Evolutionary conservation across 2,329 filamentous ascomycete species (phyloP).

Genomic region (Cadophora malorum): DNA sequence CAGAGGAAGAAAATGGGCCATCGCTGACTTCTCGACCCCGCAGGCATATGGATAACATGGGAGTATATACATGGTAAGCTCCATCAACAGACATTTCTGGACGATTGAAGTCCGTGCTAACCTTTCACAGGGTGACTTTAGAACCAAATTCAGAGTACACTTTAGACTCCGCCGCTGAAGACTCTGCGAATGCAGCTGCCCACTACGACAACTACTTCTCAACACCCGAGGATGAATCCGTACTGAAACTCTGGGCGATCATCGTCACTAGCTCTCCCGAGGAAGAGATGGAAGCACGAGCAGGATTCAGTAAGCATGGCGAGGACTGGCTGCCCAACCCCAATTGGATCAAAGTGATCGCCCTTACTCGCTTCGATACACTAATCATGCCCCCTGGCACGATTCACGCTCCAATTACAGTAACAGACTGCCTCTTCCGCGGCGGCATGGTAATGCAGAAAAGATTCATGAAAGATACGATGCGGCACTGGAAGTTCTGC

Average conservation of each 20-base stretch:
- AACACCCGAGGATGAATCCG: constrained; percentile 17
- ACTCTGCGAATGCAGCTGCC: neutral
- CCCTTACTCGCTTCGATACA: constrained; percentile 26
- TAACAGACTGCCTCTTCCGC: constrained; percentile 31
- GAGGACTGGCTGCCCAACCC: constrained; percentile 24
- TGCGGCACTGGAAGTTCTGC: constrained; percentile 26
- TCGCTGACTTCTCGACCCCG: neutral
- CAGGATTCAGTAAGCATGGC: constrained; percentile 23
- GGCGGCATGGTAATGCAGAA: constrained; percentile 32
- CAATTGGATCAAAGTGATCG: constrained; percentile 24
- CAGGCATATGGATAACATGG: constrained; percentile 30
- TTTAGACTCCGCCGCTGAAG: neutral
- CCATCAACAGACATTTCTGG: neutral
- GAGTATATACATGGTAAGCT: constrained; percentile 24
- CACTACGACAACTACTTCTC: constrained; percentile 15
- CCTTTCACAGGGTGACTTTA: constrained; percentile 21
- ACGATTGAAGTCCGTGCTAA: neutral
- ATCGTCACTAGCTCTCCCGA: constrained; percentile 21
- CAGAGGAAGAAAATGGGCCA: neutral
- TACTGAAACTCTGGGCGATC: constrained; percentile 30
- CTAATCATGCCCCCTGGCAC: constrained; percentile 31
- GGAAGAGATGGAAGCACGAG: constrained; percentile 20
- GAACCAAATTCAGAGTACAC: constrained; percentile 24
- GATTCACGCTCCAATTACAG: constrained; percentile 30
- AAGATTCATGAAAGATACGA: constrained; percentile 21